Base-by-base conservation (phyloP, 2,329 filamentous ascomycete genomes). In the Paecilomyces dactylethromorphus region DNA sequence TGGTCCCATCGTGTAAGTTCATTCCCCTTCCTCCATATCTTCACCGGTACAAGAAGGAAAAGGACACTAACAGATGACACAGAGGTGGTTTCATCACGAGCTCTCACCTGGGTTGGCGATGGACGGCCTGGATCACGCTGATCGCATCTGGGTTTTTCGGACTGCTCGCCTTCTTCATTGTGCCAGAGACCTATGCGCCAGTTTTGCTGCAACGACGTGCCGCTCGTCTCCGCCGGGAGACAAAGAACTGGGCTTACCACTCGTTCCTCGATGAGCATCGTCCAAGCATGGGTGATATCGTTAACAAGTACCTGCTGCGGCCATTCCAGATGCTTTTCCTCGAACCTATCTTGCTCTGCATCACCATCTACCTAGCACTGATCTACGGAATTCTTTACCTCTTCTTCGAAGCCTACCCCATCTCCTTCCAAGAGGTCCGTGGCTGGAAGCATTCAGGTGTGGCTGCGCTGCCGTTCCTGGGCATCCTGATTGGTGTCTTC, bases 111-210 rank as follows among this genome's bases (percentile, higher is more conserved):
- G 81, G 82, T 29, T 85, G 83, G 82, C 74, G 82, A 39, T 86
- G 83, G 82, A 85, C 81, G 0, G 77, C 77, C 6, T 87, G 82
- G 76, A 75, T 84, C 50, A 84, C 81, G 0, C 65, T 81, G 26
- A 83, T 85, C 56, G 73, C 81, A 61, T 71, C 72, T 0, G 66
- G 66, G 1, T 67, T 75, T 45, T 76, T 82, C 60, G 76, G 74
- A 1, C 54, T 74, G 2, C 54, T 82, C 15, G 77, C 74, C 0
- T 61, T 81, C n/a, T 55, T 81, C 51, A 62, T 79, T 32, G 69
- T 84, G 0, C 79, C 78, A 0, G 83, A 86, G 66, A 81, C 82
- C 0, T 83, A 78, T 33, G 74, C 71, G 0, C 74, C 77, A 0
- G 71, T 76, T 1, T 69, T 86, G 18, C 74, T 85, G 4, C 72